Conservation (phyloP, 225 moss, liverwort and hornwort species). For the Marchantia polymorpha region DNA sequence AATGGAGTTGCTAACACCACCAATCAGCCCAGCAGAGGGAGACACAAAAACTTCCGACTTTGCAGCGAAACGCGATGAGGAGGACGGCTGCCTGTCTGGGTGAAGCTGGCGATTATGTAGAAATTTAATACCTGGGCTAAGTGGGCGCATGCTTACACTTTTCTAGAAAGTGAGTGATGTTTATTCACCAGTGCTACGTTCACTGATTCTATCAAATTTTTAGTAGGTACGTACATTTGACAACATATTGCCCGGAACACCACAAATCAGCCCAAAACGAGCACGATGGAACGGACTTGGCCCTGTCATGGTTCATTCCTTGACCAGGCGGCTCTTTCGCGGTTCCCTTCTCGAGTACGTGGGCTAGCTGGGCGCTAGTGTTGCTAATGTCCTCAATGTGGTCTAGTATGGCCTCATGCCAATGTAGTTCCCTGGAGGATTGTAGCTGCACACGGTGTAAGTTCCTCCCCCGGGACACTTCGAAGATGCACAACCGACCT, state of each 20-base stretch:
- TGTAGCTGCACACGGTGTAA: constrained; percentile 57
- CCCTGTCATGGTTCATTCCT: no score
- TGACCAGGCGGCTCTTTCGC: background rate
- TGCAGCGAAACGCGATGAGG: background rate
- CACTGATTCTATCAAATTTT: no score
- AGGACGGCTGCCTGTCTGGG: no score
- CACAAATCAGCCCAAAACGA: background rate
- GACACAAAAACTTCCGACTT: background rate
- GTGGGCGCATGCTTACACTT: background rate
- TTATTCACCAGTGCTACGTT: no score
- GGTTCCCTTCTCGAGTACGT: background rate
- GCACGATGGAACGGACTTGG: background rate
- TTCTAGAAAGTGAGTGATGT: background rate
- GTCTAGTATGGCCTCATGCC: constrained; percentile 20
- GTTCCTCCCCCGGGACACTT: constrained; percentile 27
- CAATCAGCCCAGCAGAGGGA: background rate
- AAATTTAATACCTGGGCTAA: background rate
- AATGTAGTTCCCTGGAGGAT: constrained; percentile 18
- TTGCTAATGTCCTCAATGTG: background rate
- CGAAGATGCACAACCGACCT: constrained; percentile 55
- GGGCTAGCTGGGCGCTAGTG: constrained; percentile 2
- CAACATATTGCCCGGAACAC: background rate
- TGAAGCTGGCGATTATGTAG: background rate
- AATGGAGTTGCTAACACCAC: background rate
- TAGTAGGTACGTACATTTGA: no score